phyloP scores from a whole-genome alignment of 2,329 filamentous ascomycete species.

The Colletotrichum tropicale region DNA sequence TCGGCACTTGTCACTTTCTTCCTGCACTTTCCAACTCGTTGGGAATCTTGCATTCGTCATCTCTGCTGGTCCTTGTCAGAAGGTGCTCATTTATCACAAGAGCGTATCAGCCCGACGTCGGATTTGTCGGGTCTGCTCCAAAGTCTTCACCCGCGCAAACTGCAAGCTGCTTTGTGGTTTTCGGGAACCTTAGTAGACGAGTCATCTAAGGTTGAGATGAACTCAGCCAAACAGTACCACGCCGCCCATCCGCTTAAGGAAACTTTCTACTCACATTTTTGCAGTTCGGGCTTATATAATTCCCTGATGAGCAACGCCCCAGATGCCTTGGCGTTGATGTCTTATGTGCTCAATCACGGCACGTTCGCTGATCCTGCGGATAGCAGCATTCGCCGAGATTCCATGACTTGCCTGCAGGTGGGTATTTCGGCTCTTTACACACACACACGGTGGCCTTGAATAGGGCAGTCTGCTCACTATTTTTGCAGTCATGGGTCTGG shows the following conservation, averaged over 20 bases:
- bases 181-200: conserved; percentile 68
- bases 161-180: conserved; percentile 69
- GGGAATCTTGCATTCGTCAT: conserved; percentile 70
- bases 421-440: conserved; percentile 8
- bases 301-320: conserved; percentile 42
- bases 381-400: conserved; percentile 52
- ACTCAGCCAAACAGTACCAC: conserved; percentile 59
- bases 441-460: not conserved
- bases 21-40: conserved; percentile 70
- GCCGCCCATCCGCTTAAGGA: not conserved
- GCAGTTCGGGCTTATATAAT: conserved; percentile 42
- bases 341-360: conserved; percentile 32
- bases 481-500: conserved; percentile 69
- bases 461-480: not conserved
- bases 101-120: conserved; percentile 30
- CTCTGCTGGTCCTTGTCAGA: conserved; percentile 49
- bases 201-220: conserved; percentile 69
- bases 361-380: conserved; percentile 26
- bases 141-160: conserved; percentile 48
- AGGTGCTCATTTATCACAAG: conserved; percentile 24
- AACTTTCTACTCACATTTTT: not conserved
- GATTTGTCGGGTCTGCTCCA: conserved; percentile 52
- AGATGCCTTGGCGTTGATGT: conserved; percentile 46
- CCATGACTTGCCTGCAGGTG: conserved; percentile 67
- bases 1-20: conserved; percentile 80